phyloP scores from a whole-genome alignment of 192 early-diverging fungal genomes.

The Coemansia sp. region DNA sequence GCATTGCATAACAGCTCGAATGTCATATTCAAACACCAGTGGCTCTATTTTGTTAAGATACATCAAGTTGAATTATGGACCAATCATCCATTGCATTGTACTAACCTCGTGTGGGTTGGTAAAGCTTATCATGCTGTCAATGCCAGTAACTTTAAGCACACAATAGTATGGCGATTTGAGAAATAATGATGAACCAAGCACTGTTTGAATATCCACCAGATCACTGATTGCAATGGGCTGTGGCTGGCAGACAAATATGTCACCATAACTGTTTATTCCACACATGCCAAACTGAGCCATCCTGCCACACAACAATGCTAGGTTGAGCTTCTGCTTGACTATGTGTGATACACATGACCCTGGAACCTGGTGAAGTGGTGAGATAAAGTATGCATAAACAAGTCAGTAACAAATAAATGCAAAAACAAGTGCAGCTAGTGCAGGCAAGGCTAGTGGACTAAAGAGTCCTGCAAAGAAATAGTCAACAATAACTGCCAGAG shows the following conservation, averaged over 20 bases:
- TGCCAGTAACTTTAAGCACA: conserved; percentile 13
- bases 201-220: conserved; percentile 12
- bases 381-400: background rate
- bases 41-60: conserved; percentile 24
- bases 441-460: background rate
- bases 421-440: background rate
- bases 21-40: conserved; percentile 14
- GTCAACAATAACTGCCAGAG: too few relatives aligned
- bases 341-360: conserved; percentile 7
- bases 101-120: conserved; percentile 4
- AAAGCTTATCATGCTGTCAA: conserved; percentile 13
- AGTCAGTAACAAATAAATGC: too few relatives aligned
- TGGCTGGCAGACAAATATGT: conserved; percentile 27
- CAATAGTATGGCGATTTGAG: conserved; percentile 25
- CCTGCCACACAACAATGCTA: background rate
- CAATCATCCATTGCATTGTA: conserved; percentile 17
- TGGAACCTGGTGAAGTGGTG: conserved; percentile 12
- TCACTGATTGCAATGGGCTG: conserved; percentile 12
- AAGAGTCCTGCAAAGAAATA: too few relatives aligned
- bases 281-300: conserved; percentile 7
- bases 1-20: background rate
- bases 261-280: background rate
- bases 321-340: conserved; percentile 4
- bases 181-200: conserved; percentile 18
- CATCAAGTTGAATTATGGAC: conserved; percentile 15